Conservation (phyloP, 176 grass and related monocot species). For the Miscanthus lutarioriparius region DNA sequence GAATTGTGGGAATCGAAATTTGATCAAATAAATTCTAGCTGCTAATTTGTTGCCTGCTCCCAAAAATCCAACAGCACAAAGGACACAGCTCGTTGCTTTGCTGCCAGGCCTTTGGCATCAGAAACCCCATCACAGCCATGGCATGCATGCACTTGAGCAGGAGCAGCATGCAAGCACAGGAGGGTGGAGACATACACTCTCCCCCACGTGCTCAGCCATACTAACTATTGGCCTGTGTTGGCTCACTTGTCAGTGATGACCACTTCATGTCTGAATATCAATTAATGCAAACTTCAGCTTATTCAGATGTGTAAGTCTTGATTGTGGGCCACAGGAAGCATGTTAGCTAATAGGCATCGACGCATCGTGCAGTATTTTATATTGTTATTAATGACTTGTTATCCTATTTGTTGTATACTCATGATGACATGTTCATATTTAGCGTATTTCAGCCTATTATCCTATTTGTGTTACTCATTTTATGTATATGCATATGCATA, state of each 20-base stretch:
- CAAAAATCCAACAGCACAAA: too few species aligned
- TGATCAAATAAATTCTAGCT: too few species aligned
- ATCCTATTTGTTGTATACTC: background rate
- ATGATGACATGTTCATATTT: background rate
- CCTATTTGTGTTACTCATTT: background rate
- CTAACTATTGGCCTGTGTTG: background rate
- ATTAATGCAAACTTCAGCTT: too few species aligned
- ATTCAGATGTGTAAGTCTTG: too few species aligned
- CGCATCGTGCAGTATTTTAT: conserved; percentile 25
- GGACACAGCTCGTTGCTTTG: background rate
- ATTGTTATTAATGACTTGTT: background rate
- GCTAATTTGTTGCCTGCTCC: too few species aligned
- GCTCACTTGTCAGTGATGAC: background rate
- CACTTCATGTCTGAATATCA: too few species aligned
- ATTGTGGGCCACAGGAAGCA: too few species aligned
- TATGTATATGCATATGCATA: conserved; percentile 19
- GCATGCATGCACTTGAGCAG: background rate
- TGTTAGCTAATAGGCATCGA: too few species aligned
- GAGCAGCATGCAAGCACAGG: background rate
- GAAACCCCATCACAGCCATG: background rate
- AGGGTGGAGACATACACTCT: background rate
- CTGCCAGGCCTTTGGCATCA: background rate
- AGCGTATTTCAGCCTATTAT: background rate
- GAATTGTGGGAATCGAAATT: background rate
- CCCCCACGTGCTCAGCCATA: background rate